Percentiles rank a stretch among this genome's conserved stretches.
Conservation (phyloP, 2,329 filamentous ascomycete species). For the Trichophyton benhamiae region DNA sequence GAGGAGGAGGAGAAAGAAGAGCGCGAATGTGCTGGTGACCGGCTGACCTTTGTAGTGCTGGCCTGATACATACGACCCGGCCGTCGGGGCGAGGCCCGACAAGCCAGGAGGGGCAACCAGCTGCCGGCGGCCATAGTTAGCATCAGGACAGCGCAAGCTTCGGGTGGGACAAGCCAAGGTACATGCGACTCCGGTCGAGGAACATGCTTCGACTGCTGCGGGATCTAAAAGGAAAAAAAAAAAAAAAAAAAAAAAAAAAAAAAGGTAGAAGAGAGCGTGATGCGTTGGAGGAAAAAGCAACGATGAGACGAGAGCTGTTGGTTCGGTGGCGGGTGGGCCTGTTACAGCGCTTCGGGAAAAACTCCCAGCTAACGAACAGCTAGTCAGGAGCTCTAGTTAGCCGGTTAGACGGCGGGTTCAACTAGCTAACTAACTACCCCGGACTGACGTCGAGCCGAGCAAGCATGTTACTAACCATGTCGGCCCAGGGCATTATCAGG, state of each 20-base stretch:
- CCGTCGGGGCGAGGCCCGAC: background rate
- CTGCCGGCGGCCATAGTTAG: background rate
- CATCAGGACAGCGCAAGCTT: background rate
- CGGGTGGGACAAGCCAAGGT: conserved; percentile 1
- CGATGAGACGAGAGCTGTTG: background rate
- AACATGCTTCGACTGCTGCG: background rate
- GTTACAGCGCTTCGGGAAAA: background rate
- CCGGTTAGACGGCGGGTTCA: too few species aligned
- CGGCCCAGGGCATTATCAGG: background rate
- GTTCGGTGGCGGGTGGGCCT: background rate
- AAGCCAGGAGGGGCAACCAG: background rate
- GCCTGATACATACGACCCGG: background rate
- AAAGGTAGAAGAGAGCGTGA: background rate
- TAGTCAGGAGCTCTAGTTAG: too few species aligned
- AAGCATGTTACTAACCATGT: background rate
- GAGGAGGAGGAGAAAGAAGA: background rate
- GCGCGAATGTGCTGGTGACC: background rate
- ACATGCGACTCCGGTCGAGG: background rate
- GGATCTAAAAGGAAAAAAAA: too few species aligned
- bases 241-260: too few species aligned
- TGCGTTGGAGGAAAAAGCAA: background rate
- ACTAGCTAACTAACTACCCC: background rate
- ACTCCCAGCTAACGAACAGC: too few species aligned
- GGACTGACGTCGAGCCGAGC: background rate
- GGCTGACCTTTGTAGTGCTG: background rate